These are phyloP conservation scores for Hypomyces rosellus DNA, from an alignment of 2,329 filamentous ascomycete species.

Conservation along the genomic window DNA sequence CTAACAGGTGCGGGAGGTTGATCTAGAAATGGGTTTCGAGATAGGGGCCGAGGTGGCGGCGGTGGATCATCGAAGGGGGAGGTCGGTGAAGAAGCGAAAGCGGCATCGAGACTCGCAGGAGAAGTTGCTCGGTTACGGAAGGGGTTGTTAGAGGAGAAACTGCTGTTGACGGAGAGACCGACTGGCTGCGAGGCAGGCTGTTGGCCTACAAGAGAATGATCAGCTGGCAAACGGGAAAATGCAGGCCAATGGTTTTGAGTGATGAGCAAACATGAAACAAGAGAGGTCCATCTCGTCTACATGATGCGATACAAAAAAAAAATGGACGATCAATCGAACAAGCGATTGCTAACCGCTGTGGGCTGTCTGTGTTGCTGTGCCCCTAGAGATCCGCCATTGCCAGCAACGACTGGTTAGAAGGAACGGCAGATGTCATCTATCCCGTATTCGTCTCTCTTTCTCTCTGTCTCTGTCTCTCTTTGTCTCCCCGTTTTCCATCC, in stretches of 20 bases:
- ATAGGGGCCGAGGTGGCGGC: conserved; percentile 52
- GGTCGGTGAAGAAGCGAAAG: conserved; percentile 33
- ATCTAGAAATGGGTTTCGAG: conserved; percentile 72
- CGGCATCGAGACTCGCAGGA: conserved; percentile 36
- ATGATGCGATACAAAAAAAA: conserved; percentile 18
- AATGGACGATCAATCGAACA: no score
- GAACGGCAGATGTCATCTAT: no score
- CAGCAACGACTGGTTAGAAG: no score
- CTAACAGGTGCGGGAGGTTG: conserved; percentile 36
- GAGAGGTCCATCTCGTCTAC: conserved; percentile 23
- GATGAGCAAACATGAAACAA: conserved; percentile 18
- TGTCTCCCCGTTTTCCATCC: no score
- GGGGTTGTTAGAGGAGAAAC: conserved; percentile 73
- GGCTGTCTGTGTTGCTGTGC: no score
- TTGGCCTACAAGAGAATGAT: conserved; percentile 15
- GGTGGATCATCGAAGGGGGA: conserved; percentile 55
- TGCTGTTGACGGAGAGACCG: conserved; percentile 50
- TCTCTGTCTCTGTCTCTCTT: no score
- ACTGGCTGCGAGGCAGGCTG: conserved; percentile 14
- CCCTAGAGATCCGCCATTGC: no score
- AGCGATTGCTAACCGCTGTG: no score
- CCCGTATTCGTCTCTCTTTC: no score
- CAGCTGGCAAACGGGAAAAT: conserved; percentile 7
- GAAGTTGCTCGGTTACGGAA: conserved; percentile 68
- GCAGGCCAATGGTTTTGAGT: conserved; percentile 6